Percentiles rank a stretch among this genome's conserved stretches.
Evolutionary conservation across 495 filamentous ascomycete genomes (phyloP).

Genomic region (Aspergillus steynii): DNA sequence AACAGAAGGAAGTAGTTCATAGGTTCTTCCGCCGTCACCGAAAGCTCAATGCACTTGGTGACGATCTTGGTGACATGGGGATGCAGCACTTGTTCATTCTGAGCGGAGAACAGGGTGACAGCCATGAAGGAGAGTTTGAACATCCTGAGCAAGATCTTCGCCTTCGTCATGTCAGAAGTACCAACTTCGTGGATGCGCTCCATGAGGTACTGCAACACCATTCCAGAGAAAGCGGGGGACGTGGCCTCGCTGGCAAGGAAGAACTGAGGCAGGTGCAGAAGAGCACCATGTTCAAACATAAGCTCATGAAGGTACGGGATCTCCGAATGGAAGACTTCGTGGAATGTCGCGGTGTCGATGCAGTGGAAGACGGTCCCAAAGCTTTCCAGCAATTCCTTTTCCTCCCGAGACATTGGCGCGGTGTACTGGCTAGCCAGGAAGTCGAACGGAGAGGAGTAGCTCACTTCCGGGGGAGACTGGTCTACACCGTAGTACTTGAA

Average conservation of each 20-base stretch:
- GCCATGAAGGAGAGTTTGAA: conserved; percentile 99
- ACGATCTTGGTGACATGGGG: conserved; percentile 97
- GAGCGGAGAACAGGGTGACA: conserved; percentile 88
- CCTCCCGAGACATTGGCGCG: conserved; percentile 87
- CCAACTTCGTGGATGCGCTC: conserved; percentile 92
- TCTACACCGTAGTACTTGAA: conserved; percentile 96
- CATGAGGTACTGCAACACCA: conserved; percentile 97
- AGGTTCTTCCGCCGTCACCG: conserved; percentile 91
- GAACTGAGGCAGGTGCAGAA: conserved; percentile 95
- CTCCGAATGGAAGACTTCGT: conserved; percentile 97
- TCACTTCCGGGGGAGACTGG: conserved; percentile 71
- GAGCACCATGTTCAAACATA: conserved; percentile 93
- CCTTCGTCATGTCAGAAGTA: conserved; percentile 83
- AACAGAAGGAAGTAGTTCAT: conserved; percentile 98
- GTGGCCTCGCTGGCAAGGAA: conserved; percentile 98
- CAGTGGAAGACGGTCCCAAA: conserved; percentile 98
- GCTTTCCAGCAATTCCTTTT: conserved; percentile 95
- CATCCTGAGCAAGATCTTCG: conserved; percentile 86
- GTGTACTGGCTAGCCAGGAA: conserved; percentile 92
- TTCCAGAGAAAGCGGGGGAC: conserved; percentile 94
- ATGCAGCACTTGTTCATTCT: conserved; percentile 93
- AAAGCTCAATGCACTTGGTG: conserved; percentile 92
- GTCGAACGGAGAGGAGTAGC: conserved; percentile 77
- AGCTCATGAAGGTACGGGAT: conserved; percentile 96
- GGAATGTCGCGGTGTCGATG: conserved; percentile 96